Evolutionary conservation across 139 green algal genomes (phyloP).

Genomic region (Chlorella ohadii): DNA sequence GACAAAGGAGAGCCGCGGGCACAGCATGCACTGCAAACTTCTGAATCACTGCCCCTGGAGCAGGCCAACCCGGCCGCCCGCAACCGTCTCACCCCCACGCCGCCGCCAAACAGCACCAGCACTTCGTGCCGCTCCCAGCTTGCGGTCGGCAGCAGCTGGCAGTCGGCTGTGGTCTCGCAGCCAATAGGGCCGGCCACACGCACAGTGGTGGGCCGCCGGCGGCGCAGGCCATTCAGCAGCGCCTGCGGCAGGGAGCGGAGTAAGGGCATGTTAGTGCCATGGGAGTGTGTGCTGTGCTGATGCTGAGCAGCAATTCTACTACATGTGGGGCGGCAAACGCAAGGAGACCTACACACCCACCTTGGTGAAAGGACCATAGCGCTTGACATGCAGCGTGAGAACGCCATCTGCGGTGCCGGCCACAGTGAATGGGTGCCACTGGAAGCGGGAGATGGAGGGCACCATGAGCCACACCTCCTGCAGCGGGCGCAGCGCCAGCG

Average conservation of each 20-base stretch:
- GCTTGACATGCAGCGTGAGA: slow-evolving; percentile 44
- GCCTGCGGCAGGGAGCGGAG: neutral
- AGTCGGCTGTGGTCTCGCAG: neutral
- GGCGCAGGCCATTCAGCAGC: slow-evolving; percentile 6
- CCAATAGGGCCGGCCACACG: neutral
- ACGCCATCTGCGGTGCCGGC: neutral
- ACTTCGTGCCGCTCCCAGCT: slow-evolving; percentile 26
- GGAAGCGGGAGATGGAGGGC: slow-evolving; percentile 42
- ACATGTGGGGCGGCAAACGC: neutral
- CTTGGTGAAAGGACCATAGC: slow-evolving; percentile 46
- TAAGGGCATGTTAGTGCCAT: too few relatives aligned
- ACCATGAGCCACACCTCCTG: slow-evolving; percentile 46
- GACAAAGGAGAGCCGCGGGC: too few relatives aligned
- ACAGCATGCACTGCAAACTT: neutral
- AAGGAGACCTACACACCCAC: neutral
- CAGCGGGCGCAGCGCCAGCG: slow-evolving; percentile 8
- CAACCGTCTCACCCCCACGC: slow-evolving; percentile 36
- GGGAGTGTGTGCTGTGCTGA: too few relatives aligned
- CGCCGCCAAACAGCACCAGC: slow-evolving; percentile 40
- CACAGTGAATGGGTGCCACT: slow-evolving; percentile 56
- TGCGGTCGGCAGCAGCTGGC: neutral
- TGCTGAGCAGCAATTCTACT: too few relatives aligned
- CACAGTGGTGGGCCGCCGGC: neutral
- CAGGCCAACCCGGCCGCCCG: neutral
- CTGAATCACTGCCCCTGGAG: neutral